These are phyloP conservation scores for Rhodocollybia butyracea DNA, from an alignment of 768 basidiomycete genomes.

Conservation along the genomic window DNA sequence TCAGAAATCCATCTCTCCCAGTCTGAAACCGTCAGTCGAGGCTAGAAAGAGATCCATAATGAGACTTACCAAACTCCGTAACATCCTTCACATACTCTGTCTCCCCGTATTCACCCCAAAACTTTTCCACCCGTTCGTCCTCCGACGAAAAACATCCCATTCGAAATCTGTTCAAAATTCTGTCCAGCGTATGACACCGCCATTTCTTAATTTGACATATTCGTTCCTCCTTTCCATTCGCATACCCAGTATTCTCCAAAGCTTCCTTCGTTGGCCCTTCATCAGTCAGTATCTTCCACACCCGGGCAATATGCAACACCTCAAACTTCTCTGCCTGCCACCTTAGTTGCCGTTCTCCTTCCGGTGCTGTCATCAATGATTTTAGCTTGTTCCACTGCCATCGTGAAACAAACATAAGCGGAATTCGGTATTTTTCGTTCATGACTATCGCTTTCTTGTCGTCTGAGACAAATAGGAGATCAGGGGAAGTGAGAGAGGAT, in stretches of 20 bases:
- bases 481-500: not conserved
- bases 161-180: not conserved
- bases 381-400: conserved; percentile 1
- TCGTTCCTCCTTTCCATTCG: not conserved
- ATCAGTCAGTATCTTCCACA: conserved; percentile 9
- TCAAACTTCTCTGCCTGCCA: conserved; percentile 3
- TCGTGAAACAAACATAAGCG: not conserved
- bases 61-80: conserved; percentile 3
- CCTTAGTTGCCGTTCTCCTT: not conserved
- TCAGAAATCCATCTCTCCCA: not conserved
- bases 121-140: not conserved
- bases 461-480: not conserved
- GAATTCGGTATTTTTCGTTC: not conserved
- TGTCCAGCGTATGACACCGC: conserved; percentile 4
- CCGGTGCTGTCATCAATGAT: not conserved
- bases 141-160: conserved; percentile 5
- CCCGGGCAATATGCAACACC: conserved; percentile 6
- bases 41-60: not conserved
- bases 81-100: not conserved
- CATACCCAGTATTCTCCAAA: not conserved
- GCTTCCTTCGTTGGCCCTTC: not conserved
- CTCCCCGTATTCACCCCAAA: conserved; percentile 2
- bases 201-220: not conserved
- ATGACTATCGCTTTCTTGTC: conserved; percentile 5
- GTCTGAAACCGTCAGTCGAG: not conserved